Percentiles rank a stretch among this genome's conserved stretches.
phyloP scores from a whole-genome alignment of 2,329 filamentous ascomycete genomes.

The Penicillium brasilianum region DNA sequence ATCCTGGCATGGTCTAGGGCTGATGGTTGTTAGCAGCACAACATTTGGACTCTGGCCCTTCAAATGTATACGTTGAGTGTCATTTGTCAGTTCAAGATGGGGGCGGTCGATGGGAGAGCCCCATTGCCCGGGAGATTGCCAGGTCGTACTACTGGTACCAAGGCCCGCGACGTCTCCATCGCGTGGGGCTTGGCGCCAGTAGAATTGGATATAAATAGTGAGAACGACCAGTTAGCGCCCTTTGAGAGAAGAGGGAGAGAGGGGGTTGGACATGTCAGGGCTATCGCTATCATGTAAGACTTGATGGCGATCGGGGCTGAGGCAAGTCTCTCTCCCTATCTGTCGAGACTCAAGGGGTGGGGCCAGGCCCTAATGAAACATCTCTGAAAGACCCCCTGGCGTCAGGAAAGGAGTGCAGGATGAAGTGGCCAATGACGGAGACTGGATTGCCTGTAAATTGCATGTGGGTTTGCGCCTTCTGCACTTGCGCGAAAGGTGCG shows the following conservation, averaged over 20 bases:
- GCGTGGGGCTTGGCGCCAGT: constrained; percentile 20
- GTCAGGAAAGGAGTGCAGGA: constrained; percentile 11
- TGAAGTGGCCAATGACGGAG: constrained; percentile 23
- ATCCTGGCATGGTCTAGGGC: not conserved
- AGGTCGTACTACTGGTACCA: constrained; percentile 6
- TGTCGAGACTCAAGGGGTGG: not conserved
- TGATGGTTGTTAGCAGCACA: not conserved
- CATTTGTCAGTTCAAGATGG: not conserved
- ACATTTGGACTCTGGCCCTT: not conserved
- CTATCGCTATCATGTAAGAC: constrained; percentile 7
- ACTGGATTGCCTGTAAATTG: constrained; percentile 18
- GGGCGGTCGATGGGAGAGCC: not conserved
- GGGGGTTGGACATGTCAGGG: not conserved
- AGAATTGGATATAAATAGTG: constrained; percentile 33
- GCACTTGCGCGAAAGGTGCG: not conserved
- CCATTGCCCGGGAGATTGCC: constrained; percentile 23
- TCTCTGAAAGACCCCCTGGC: constrained; percentile 18
- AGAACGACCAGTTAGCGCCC: constrained; percentile 22
- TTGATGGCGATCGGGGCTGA: not conserved
- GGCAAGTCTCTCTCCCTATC: not conserved
- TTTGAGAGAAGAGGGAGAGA: not conserved
- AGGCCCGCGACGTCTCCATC: constrained; percentile 12
- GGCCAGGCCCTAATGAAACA: constrained; percentile 24
- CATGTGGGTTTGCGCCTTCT: constrained; percentile 20
- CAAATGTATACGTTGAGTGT: not conserved